These are phyloP conservation scores for Ascochyta pisi DNA, from an alignment of 2,329 filamentous ascomycete genomes.

Conservation along the genomic window DNA sequence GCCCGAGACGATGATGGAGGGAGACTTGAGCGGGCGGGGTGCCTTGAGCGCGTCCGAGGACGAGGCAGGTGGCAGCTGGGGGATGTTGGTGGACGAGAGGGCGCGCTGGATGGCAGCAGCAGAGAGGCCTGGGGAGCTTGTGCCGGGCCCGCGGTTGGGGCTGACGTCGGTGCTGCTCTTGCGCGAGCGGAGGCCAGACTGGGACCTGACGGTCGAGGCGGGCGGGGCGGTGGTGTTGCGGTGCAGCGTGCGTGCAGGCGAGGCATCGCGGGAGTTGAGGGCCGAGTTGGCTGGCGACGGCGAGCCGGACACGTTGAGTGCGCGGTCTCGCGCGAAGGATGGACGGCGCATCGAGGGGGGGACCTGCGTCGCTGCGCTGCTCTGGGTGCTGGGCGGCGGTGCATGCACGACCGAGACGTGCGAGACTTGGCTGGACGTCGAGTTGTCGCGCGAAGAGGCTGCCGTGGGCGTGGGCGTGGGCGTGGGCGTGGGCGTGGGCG, in stretches of 20 bases:
- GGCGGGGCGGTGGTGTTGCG: conserved; percentile 34
- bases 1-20: conserved; percentile 56
- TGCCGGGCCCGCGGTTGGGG: conserved; percentile 48
- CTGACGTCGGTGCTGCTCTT: conserved; percentile 56
- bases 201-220: conserved; percentile 24
- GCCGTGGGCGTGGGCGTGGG: conserved; percentile 13
- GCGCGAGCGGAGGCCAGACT: conserved; percentile 48
- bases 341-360: conserved; percentile 27
- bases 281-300: conserved; percentile 53
- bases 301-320: conserved; percentile 41
- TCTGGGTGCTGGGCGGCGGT: conserved; percentile 15
- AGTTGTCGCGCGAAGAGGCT: conserved; percentile 12
- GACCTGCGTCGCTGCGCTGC: conserved; percentile 19
- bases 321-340: conserved; percentile 35
- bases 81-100: conserved; percentile 71
- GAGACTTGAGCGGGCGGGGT: conserved; percentile 68
- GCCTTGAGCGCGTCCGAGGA: conserved; percentile 69
- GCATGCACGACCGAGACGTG: conserved; percentile 18
- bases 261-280: conserved; percentile 56
- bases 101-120: conserved; percentile 70
- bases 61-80: conserved; percentile 66
- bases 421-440: conserved; percentile 12
- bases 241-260: conserved; percentile 48
- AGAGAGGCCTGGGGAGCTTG: conserved; percentile 60
- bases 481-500: conserved; percentile 12